Evolutionary conservation across 495 filamentous ascomycete genomes (phyloP), one percentile per base, ranked within the genome.

Genomic region (Aspergillus sclerotiicarbonarius): DNA sequence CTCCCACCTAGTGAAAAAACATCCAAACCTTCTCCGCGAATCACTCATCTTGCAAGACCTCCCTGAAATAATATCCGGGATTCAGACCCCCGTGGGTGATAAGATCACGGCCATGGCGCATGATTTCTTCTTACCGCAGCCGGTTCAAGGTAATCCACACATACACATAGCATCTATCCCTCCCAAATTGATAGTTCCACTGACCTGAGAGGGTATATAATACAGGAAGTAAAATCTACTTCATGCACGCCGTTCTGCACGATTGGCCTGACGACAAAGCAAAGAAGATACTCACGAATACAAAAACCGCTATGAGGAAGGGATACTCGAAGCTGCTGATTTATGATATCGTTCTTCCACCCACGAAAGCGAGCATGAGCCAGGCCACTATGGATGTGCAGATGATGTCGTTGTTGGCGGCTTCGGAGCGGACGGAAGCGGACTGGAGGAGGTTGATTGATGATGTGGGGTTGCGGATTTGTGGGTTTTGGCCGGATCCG

Each of bases 21-120:
- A 69, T 37, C 80, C 77, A 0, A 47, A 76, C 8, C 58, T 70
- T 19, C 41, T 59, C 71, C 1, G 60, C 58, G 35, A 77, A 59
- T 19, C 72, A 54, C 16, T 85, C 10, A 60, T 85, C 8, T 54
- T 83, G 3, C 79, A 85, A 56, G 84, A 86, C 59, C 70, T 79
- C 0, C 68, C 76, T 2, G 64, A 74, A 19, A 69, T 75, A 0
- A 69, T 82, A 47, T 67, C 66, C 35, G 68, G 67, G 8, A 71
- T 68, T 0, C 66, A 70, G 8, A 71, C 68, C 0, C 67, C 69
- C 20, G 61, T 71, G 3, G 65, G 71, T 31, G 54, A 67, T 10
- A 78, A 75, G 0, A 70, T 85, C 39, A 74, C 75, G 47, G 65
- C 71, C 6, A 71, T 77, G 67, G 69, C 50, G 1, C 70, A 83